These are phyloP conservation scores for Tirmania nivea DNA, from an alignment of 495 filamentous ascomycete genomes.

Conservation along the genomic window DNA sequence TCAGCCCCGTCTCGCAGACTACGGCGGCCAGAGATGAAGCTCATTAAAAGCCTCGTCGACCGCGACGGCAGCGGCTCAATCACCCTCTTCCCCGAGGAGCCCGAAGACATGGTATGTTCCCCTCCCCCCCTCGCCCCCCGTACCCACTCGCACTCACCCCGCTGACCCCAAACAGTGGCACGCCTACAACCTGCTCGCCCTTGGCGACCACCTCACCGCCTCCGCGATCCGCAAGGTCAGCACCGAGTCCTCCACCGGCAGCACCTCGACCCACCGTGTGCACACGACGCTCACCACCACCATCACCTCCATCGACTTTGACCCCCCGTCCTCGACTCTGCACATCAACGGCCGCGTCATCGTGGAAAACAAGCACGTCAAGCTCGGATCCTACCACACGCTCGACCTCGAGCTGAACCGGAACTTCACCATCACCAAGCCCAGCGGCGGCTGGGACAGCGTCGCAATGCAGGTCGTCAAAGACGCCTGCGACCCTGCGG, in stretches of 20 bases:
- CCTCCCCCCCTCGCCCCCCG: not conserved
- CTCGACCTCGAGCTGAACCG: constrained; percentile 73
- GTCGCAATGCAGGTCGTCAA: constrained; percentile 57
- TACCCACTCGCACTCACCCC: not conserved
- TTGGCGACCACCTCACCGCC: constrained; percentile 56
- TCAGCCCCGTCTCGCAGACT: too few species aligned
- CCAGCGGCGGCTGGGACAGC: constrained; percentile 52
- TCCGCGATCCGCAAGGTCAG: constrained; percentile 65
- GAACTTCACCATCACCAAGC: constrained; percentile 66
- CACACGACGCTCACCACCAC: constrained; percentile 58
- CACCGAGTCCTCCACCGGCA: constrained; percentile 47
- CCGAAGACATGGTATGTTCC: constrained; percentile 71
- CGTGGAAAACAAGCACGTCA: constrained; percentile 64
- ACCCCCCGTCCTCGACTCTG: constrained; percentile 58
- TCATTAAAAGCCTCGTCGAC: constrained; percentile 51
- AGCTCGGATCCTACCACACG: constrained; percentile 70
- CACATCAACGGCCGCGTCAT: constrained; percentile 68
- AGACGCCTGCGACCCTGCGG: constrained; percentile 55
- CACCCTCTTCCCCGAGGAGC: constrained; percentile 68
- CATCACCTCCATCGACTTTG: constrained; percentile 74
- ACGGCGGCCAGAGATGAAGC: constrained; percentile 31
- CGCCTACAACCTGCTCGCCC: constrained; percentile 78
- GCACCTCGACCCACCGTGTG: constrained; percentile 49
- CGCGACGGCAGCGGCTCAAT: constrained; percentile 56
- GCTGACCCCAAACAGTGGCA: constrained; percentile 46